Base-by-base conservation (phyloP, 2,329 filamentous ascomycete species). In the Colletotrichum camelliae region DNA sequence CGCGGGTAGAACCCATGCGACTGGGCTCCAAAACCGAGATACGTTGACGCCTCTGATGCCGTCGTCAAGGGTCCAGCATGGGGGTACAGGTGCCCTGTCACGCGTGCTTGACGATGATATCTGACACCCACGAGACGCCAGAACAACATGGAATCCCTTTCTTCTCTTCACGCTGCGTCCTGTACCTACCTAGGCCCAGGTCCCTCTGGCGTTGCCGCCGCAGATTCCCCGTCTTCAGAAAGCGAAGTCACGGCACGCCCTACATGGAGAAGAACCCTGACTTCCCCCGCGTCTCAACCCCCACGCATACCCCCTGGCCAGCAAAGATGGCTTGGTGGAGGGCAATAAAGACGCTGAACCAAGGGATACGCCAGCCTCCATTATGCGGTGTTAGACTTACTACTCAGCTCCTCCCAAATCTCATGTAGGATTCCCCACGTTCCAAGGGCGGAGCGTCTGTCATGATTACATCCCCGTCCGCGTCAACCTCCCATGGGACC, bases 121-220 rank as follows among this genome's bases (percentile, higher is more conserved):
- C 39, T 48, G 18, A n/a, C 39, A 48, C 39, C n/a, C 39, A 48
- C 1, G 39, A 9, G 6, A n/a, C 16, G 37, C 39, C 16, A 16
- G 15, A 37, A 37, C 6, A 37, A 15, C 35, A 37, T 37, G 7
- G 7, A 16, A 7, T 37, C 13, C 35, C 3, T 37, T 7, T 15
- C 35, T 37, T 8, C 15, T 16, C 35, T 37, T 43, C n/a, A 5
- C 9, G 18, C 39, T 43, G 3, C 39, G 9, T 43, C 5, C 39
- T 3, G 18, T 3, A 0, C n/a, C 1, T 4, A n/a, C 10, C 1
- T 3, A n/a, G 5, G 9, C 9, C 7, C 39, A n/a, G 18, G 1
- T 48, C 2, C 39, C 9, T 48, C n/a, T 18, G 39, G 39, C 5
- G 1, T 48, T 48, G 39, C 39, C 39, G 39, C 39, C 9, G 1